phyloP scores from a whole-genome alignment of 192 early-diverging fungal genomes.

The Gorgonomyces haynaldii region DNA sequence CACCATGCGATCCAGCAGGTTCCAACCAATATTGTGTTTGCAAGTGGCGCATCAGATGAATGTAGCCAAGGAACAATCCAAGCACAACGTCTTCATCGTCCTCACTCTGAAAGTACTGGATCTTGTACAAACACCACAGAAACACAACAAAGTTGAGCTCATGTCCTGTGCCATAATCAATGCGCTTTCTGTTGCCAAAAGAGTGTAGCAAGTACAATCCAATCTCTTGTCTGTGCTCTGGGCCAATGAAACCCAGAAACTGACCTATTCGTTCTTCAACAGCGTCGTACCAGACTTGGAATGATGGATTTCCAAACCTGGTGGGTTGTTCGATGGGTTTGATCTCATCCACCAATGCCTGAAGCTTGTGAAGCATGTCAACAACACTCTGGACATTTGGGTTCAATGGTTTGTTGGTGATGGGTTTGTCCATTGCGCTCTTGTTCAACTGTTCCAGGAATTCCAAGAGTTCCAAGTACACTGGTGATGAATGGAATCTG shows the following conservation, averaged over 20 bases:
- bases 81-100: slow-evolving; percentile 71
- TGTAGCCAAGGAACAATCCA: too few relatives aligned
- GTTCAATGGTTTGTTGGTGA: slow-evolving; percentile 4
- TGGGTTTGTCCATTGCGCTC: slow-evolving; percentile 46
- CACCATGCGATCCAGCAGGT: slow-evolving; percentile 94
- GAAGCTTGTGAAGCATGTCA: slow-evolving; percentile 51
- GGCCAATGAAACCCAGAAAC: too few relatives aligned
- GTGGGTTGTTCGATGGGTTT: slow-evolving; percentile 62
- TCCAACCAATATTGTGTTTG: slow-evolving; percentile 92
- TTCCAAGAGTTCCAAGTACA: slow-evolving; percentile 50
- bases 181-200: slow-evolving; percentile 82
- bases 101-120: slow-evolving; percentile 44
- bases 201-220: slow-evolving; percentile 52
- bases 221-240: slow-evolving; percentile 43
- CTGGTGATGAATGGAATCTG: slow-evolving; percentile 53
- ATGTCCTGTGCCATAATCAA: slow-evolving; percentile 97
- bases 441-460: slow-evolving; percentile 66
- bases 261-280: slow-evolving; percentile 34
- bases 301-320: slow-evolving; percentile 93
- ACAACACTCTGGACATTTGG: slow-evolving; percentile 29
- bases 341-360: slow-evolving; percentile 48
- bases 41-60: slow-evolving; percentile 75
- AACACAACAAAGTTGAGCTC: slow-evolving; percentile 82
- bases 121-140: slow-evolving; percentile 64
- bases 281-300: slow-evolving; percentile 76